Evolutionary conservation across 1,284 basidiomycete genomes (phyloP).

Genomic region (Ganoderma meredithae): DNA sequence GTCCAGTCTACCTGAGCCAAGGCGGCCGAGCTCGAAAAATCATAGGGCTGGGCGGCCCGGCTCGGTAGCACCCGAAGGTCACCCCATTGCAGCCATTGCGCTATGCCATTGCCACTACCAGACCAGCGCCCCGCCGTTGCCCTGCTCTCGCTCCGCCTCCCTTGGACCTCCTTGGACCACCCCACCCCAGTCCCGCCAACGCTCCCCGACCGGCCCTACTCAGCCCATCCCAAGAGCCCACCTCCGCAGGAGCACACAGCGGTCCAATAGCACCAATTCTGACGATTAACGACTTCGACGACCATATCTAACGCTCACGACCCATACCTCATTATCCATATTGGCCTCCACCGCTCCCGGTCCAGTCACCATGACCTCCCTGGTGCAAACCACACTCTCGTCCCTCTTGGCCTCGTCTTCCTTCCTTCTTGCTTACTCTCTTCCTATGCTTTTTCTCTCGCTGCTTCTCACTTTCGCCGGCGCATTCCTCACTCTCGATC

Average conservation of each 20-base stretch:
- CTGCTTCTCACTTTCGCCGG: slow-evolving; percentile 64
- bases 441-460: slow-evolving; percentile 62
- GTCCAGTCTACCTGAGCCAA: not conserved
- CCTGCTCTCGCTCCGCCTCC: no score
- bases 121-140: no score
- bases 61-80: no score
- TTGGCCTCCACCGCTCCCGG: not conserved
- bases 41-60: not conserved
- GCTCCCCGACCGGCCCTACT: not conserved
- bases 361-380: slow-evolving; percentile 28
- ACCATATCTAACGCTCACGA: slow-evolving; percentile 21
- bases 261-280: not conserved
- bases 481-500: slow-evolving; percentile 72
- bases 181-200: not conserved
- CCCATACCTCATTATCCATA: slow-evolving; percentile 2
- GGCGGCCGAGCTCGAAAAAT: not conserved
- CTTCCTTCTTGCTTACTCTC: slow-evolving; percentile 55
- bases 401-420: slow-evolving; percentile 36
- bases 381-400: slow-evolving; percentile 32
- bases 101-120: no score
- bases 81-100: no score
- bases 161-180: no score
- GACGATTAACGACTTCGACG: slow-evolving; percentile 19
- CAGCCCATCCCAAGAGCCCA: not conserved
- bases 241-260: no score